Conservation (phyloP, 768 basidiomycete species). For the Favolaschia claudopus region DNA sequence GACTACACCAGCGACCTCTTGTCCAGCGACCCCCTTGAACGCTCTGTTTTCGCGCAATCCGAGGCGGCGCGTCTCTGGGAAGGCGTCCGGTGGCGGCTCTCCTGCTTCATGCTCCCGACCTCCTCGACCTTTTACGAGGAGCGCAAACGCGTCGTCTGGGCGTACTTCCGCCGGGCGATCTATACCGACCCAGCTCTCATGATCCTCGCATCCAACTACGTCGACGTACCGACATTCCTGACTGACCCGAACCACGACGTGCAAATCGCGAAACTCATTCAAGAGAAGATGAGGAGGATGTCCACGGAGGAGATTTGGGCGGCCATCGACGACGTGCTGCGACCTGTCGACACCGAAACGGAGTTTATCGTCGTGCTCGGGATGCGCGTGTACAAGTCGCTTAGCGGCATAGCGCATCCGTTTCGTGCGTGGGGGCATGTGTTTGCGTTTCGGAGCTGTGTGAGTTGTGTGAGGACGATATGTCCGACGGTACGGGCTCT, state of each 20-base stretch:
- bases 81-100: conserved; percentile 37
- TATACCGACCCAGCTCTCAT: conserved; percentile 45
- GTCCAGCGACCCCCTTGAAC: no score
- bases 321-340: conserved; percentile 38
- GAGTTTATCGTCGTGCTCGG: conserved; percentile 39
- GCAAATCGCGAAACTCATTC: conserved; percentile 36
- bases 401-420: conserved; percentile 33
- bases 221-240: conserved; percentile 36
- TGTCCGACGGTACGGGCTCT: conserved; percentile 33
- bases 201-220: conserved; percentile 41
- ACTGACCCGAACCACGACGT: conserved; percentile 36
- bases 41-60: neutral
- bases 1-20: conserved; percentile 31
- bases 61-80: conserved; percentile 32
- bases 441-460: conserved; percentile 35
- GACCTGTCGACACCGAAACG: conserved; percentile 23
- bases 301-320: conserved; percentile 32
- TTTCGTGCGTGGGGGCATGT: conserved; percentile 44
- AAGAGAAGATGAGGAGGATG: conserved; percentile 33
- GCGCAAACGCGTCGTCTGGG: conserved; percentile 40
- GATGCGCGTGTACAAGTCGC: conserved; percentile 36
- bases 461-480: conserved; percentile 32
- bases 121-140: conserved; percentile 40
- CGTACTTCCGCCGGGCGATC: conserved; percentile 43
- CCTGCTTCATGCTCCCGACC: conserved; percentile 38